Evolutionary conservation across 2,329 filamentous ascomycete genomes (phyloP).

Genomic region (Pyrenophora graminea): DNA sequence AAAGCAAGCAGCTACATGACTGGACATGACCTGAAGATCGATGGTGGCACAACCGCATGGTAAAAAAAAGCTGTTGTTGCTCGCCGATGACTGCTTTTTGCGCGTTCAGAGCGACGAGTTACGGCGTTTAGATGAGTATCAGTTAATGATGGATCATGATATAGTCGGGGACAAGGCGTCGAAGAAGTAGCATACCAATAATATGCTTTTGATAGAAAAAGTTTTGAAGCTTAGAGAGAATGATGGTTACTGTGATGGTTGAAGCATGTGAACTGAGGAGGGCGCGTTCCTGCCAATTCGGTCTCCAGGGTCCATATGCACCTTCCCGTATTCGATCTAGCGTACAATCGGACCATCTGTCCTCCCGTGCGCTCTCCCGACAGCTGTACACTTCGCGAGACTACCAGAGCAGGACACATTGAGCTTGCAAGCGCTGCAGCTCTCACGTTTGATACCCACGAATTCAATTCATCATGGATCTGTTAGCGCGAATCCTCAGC

Average conservation of each 20-base stretch:
- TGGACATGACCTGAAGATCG: constrained; percentile 39
- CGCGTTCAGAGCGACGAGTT: constrained; percentile 2
- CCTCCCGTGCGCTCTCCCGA: constrained; percentile 31
- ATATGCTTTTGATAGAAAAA: no score
- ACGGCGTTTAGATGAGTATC: not conserved
- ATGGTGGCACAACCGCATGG: constrained; percentile 44
- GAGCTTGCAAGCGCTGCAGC: constrained; percentile 16
- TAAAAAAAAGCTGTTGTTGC: constrained; percentile 8
- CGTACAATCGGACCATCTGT: constrained; percentile 39
- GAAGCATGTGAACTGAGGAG: not conserved
- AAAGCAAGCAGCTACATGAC: constrained; percentile 46
- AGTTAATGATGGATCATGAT: not conserved
- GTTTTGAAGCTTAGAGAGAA: no score
- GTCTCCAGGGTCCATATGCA: constrained; percentile 12
- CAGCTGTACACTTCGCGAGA: constrained; percentile 28
- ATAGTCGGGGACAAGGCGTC: not conserved
- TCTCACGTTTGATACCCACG: constrained; percentile 16
- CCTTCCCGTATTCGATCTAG: constrained; percentile 18
- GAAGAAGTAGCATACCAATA: not conserved
- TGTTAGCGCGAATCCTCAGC: constrained; percentile 39
- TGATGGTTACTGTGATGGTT: not conserved
- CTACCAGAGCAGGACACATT: constrained; percentile 24
- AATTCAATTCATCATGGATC: constrained; percentile 38
- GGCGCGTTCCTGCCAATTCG: constrained; percentile 1
- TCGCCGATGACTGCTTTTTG: not conserved